Base-by-base conservation (phyloP, 768 basidiomycete species). In the Coprinellus micaceus region DNA sequence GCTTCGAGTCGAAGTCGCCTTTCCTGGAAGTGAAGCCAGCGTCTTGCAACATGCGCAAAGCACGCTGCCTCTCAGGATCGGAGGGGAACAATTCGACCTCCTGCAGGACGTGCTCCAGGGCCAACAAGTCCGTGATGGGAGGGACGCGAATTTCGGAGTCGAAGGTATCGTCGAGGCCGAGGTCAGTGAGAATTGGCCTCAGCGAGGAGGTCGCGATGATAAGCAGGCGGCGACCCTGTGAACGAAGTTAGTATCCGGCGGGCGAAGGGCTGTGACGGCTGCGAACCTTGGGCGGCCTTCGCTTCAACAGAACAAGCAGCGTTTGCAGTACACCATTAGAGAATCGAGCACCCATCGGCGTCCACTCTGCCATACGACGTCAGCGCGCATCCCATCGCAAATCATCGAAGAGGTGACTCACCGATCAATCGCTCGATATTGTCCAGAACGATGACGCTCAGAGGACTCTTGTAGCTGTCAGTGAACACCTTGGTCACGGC, bases 401-500 rank as follows among this genome's bases (percentile, higher is more conserved):
- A 17, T 3, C 44, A 9, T 17, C 1, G 13, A 49, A 45, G 24
- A 1, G n/a, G 36, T 17, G 49, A 33, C 43, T 58, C 44, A 94
- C 94, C 95, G 49, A 99, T 78, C 54, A 99, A 74, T 33, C 96
- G 83, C 71, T 99, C 97, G 57, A 99, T 80, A 62, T 86, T 94
- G 67, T 99, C 97, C 12, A 99, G 88, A 9, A 99, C 93, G 52
- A 99, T 85, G 2, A 98, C 92, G 65, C 96, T 98, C 58, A 95
- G 69, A 6, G 96, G 95, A 77, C 92, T 94, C 81, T 98, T 99
- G 72, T 98, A 95, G 60, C 91, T 94, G 73, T 99, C 97, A 47
- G 81, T 78, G 71, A 99, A 99, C 30, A 94, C 82, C 73, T 95
- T 98, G 67, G 84, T 89, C 66, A 99, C 91, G 2, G 94, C 83